These are phyloP conservation scores for Fabrea salina DNA, from an alignment of 169 alveolate species.

Conservation along the genomic window DNA sequence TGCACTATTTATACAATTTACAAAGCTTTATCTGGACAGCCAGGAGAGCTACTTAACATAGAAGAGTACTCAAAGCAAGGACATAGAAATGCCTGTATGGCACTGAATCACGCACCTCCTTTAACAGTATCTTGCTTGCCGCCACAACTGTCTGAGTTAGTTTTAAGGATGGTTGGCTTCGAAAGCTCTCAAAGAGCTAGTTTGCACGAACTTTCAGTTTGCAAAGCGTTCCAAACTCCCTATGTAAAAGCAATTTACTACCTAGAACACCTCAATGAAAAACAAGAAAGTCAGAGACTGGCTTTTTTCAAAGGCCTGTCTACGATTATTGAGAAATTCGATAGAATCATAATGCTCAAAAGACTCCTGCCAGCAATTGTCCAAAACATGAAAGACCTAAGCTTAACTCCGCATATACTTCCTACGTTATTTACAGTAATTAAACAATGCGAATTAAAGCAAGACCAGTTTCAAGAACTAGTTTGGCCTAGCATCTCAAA, in stretches of 20 bases:
- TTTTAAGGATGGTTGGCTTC: neutral
- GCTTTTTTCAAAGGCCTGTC: slow-evolving; percentile 17
- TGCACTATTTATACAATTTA: slow-evolving; percentile 13
- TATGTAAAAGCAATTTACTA: slow-evolving; percentile 16
- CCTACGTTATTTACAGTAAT: slow-evolving; percentile 5
- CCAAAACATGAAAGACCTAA: neutral
- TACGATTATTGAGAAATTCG: slow-evolving; percentile 3
- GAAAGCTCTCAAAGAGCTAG: neutral
- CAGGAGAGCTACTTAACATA: neutral
- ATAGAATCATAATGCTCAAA: neutral
- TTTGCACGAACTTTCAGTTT: neutral
- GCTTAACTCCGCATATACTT: slow-evolving; percentile 1
- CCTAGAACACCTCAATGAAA: slow-evolving; percentile 19
- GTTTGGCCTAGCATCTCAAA: slow-evolving; percentile 19
- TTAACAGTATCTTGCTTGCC: no score
- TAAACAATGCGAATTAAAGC: neutral
- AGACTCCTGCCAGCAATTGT: slow-evolving; percentile 11
- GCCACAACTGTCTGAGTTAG: neutral
- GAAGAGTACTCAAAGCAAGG: neutral
- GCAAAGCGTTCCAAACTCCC: slow-evolving; percentile 2
- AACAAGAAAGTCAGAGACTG: slow-evolving; percentile 3
- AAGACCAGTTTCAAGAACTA: neutral
- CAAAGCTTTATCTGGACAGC: neutral
- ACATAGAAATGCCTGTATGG: neutral
- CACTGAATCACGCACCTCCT: no score